Base-by-base conservation (phyloP, 2,329 filamentous ascomycete genomes). In the Cercospora zeae-maydis region DNA sequence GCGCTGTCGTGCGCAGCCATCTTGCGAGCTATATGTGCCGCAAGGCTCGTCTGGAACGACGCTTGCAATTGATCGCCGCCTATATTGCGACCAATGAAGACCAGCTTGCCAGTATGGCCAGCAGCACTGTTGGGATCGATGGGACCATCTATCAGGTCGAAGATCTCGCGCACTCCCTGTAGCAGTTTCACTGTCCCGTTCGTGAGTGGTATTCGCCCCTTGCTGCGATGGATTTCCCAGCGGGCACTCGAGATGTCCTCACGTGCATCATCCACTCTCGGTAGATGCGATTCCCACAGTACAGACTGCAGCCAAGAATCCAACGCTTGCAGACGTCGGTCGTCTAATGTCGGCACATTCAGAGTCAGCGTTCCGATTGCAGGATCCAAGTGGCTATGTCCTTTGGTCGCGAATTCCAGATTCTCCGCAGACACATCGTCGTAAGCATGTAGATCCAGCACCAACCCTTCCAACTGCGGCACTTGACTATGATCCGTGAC, bases 361-460 rank as follows among this genome's bases (percentile, higher is more conserved):
- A 98, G 82, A 0, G 90, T 87, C 5, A 92, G 80, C 0, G 95
- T 98, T 6, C 92, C 90, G 62, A 98, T 96, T 1, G 89, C 90
- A 30, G 92, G 88, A 77, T 99, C 95, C 10, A 98, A 82, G 78
- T 96, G 92, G 70, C 91, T 96, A 74, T 97, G 92, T 0, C 92
- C 92, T 75, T 92, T 92, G 39, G 79, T 81, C 8, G 83, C 83
- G 61, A 89, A 88, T 63, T 92, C 88, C 31, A 96, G 78, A 62
- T 77, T 76, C 14, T 75, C 75, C 14, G 84, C 85, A 33, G 87
- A 84, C 33, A 97, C 88, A 65, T 89, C 84, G 71, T 97, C 91
- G 75, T 99, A 99, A 0, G 95, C 93, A 74, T 97, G 91, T 31
- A 99, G 80, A 76, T 98, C 93, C 7, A 99, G 81, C 4, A 99